Evolutionary conservation across 2,329 filamentous ascomycete genomes (phyloP), one percentile per base, ranked within the genome.

Genomic region (Plectosphaerella plurivora): DNA sequence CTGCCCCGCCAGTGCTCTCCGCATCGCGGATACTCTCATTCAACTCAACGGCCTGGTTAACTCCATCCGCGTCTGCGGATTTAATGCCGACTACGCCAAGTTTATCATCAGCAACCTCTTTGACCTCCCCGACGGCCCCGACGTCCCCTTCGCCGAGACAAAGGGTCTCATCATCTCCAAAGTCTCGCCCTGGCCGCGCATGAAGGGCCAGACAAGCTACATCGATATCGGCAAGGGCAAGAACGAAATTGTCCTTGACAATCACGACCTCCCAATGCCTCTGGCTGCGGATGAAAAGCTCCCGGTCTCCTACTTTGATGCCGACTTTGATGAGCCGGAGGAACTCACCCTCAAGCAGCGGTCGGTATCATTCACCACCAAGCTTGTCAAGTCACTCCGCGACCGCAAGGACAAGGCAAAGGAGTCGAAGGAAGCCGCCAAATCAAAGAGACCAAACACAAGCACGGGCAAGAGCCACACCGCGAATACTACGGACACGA

Each of bases 61-160:
- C 35, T 66, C 68, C 1, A 53, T 68, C 7, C 65, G 71, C 16
- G 63, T 73, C 51, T 68, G 64, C 20, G 71, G 71, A 2, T 72
- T 73, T 54, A 62, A 57, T 52, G 61, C 68, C 12, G 12, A 46
- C 0, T 71, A 68, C 53, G 64, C 65, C 0, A 51, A 59, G 24
- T 52, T 50, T 9, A 58, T 71, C 24, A 50, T 69, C 11, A 47
- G 57, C 14, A 57, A 59, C 1, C 28, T 71, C 7, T 68, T 70
- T 39, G 57, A 61, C 1, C 9, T 53, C 0, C 51, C 53, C 2
- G 35, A 44, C 1, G 33, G 46, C 18, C 36, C 22, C 20, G 44
- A 50, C 10, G n/a, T 36, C 12, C 33, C 71, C 7, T 68, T 70
- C 41, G 56, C 61, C 1, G 9, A 52, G 0, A 51, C 53, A 1